phyloP scores from a whole-genome alignment of 2,329 filamentous ascomycete species.

The Magnaporthiopsis incrustans region DNA sequence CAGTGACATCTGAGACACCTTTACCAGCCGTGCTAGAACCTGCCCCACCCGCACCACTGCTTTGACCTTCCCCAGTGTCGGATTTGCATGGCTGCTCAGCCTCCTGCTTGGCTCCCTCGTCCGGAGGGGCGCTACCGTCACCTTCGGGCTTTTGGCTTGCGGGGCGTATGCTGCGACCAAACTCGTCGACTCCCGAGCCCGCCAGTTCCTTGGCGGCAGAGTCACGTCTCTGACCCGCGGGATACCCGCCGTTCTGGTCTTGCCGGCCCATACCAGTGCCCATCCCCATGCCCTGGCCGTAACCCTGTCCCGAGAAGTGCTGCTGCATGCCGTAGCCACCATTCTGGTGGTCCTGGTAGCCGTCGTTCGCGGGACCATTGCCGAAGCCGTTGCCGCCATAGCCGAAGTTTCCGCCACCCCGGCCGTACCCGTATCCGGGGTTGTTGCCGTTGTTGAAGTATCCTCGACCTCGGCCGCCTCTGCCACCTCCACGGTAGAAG shows the following conservation, averaged over 20 bases:
- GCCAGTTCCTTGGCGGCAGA: slow-evolving; percentile 6
- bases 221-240: background rate
- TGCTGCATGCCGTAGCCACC: slow-evolving; percentile 17
- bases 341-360: slow-evolving; percentile 19
- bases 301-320: slow-evolving; percentile 3
- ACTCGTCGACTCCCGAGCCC: slow-evolving; percentile 20
- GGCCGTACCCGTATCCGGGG: slow-evolving; percentile 37
- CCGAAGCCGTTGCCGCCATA: slow-evolving; percentile 21
- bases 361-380: slow-evolving; percentile 19
- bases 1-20: slow-evolving; percentile 14
- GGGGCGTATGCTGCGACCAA: slow-evolving; percentile 20
- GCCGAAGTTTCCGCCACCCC: slow-evolving; percentile 42
- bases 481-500: slow-evolving; percentile 52
- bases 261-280: slow-evolving; percentile 3
- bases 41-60: slow-evolving; percentile 1
- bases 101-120: slow-evolving; percentile 7
- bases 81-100: background rate
- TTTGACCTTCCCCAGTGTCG: background rate
- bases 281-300: slow-evolving; percentile 4
- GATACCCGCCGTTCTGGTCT: background rate
- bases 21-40: background rate
- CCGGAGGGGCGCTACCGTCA: slow-evolving; percentile 8
- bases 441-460: slow-evolving; percentile 29
- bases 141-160: slow-evolving; percentile 11
- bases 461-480: slow-evolving; percentile 55